Conservation (phyloP, 768 basidiomycete genomes). For the Lactarius psammicola region DNA sequence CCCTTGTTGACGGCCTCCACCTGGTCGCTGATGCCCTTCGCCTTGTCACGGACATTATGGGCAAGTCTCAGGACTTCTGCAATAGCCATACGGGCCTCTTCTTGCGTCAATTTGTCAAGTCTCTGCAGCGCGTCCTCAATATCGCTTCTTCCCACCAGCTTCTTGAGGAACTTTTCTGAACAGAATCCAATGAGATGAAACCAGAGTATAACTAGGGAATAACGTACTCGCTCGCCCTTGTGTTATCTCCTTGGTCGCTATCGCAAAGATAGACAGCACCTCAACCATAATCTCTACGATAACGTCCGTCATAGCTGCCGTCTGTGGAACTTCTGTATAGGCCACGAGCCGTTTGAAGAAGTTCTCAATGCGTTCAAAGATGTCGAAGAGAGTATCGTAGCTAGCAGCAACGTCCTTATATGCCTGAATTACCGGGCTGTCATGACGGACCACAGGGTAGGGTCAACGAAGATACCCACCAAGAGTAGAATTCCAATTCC, state of each 20-base stretch:
- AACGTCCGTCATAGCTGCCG: not conserved
- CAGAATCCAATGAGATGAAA: not conserved
- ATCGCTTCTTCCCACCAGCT: not conserved
- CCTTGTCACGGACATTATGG: not conserved
- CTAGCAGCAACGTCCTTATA: not conserved
- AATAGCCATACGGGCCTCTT: not conserved
- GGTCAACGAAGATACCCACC: not conserved
- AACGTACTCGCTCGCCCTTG: not conserved
- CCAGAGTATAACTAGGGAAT: not conserved
- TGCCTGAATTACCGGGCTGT: not conserved
- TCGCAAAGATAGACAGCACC: not conserved
- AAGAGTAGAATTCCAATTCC: constrained; percentile 1
- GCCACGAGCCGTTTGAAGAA: constrained; percentile 5
- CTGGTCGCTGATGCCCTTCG: not conserved
- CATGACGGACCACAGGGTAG: not conserved
- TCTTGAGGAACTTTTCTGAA: not conserved
- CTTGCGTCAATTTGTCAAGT: not conserved
- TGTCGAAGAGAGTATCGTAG: not conserved
- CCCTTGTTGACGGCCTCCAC: not conserved
- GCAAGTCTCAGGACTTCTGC: not conserved
- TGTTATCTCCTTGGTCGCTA: not conserved
- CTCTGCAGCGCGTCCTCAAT: not conserved
- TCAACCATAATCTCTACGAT: constrained; percentile 4
- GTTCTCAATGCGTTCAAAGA: constrained; percentile 1
- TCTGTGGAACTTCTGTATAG: not conserved